Conservation (phyloP, 2,329 filamentous ascomycete genomes). For the Paecilomyces sp. region DNA sequence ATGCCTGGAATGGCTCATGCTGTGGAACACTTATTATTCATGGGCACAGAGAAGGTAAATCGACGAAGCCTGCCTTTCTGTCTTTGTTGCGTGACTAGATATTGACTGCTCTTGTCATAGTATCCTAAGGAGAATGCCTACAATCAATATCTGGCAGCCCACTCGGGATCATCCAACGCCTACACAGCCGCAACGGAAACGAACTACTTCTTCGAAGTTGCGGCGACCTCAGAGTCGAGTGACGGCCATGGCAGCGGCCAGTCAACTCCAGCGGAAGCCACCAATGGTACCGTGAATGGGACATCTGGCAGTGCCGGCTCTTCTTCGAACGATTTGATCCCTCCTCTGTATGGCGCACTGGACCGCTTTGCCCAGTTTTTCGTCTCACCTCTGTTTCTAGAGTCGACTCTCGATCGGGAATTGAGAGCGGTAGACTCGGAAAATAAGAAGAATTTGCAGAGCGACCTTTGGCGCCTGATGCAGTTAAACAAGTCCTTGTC, state of each 20-base stretch:
- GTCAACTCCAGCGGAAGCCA: slow-evolving; percentile 17
- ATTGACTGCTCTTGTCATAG: slow-evolving; percentile 26
- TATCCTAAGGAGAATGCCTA: slow-evolving; percentile 95
- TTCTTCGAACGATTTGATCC: slow-evolving; percentile 21
- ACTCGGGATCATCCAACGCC: slow-evolving; percentile 89
- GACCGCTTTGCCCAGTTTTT: slow-evolving; percentile 95
- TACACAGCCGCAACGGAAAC: slow-evolving; percentile 91
- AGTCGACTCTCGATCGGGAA: slow-evolving; percentile 78
- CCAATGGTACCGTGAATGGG: slow-evolving; percentile 10
- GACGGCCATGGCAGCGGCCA: slow-evolving; percentile 19
- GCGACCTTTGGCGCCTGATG: slow-evolving; percentile 77
- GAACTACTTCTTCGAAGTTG: slow-evolving; percentile 96
- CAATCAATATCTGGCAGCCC: slow-evolving; percentile 80
- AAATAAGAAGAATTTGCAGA: slow-evolving; percentile 96
- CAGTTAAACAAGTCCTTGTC: slow-evolving; percentile 85
- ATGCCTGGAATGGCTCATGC: slow-evolving; percentile 95
- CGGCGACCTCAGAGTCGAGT: slow-evolving; percentile 58
- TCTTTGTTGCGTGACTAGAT: not conserved
- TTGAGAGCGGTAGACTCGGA: slow-evolving; percentile 86
- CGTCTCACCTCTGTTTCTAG: slow-evolving; percentile 76
- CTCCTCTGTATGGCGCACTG: slow-evolving; percentile 71
- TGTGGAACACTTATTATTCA: slow-evolving; percentile 93
- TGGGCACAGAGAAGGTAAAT: slow-evolving; percentile 87
- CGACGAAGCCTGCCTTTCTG: not conserved
- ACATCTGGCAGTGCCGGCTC: slow-evolving; percentile 15